phyloP scores from a whole-genome alignment of 176 grass and related monocot genomes.

The Metroxylon sagu region DNA sequence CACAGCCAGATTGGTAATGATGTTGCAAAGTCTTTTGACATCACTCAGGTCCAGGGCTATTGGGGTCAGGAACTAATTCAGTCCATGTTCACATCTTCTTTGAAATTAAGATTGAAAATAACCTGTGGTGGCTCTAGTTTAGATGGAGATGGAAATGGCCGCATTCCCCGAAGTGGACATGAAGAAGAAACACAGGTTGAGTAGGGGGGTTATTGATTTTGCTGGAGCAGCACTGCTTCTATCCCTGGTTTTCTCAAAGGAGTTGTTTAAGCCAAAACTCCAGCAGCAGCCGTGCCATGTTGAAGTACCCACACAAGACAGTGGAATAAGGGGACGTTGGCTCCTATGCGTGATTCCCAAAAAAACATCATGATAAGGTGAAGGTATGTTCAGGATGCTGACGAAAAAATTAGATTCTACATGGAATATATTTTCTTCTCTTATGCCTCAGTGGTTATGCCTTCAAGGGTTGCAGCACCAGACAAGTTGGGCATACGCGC shows the following conservation, averaged over 20 bases:
- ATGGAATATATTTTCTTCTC: background rate
- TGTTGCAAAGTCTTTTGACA: conserved; percentile 61
- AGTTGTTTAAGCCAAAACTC: conserved; percentile 15
- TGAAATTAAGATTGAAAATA: conserved; percentile 74
- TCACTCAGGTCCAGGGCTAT: conserved; percentile 80
- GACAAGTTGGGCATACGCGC: conserved; percentile 55
- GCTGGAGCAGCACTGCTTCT: background rate
- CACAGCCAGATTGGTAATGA: conserved; percentile 46
- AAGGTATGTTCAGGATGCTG: conserved; percentile 58
- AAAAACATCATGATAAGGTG: conserved; percentile 53
- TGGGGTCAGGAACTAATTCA: conserved; percentile 78
- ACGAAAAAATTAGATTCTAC: background rate
- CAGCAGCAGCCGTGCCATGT: conserved; percentile 32
- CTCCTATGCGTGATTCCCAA: conserved; percentile 72
- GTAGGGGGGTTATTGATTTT: background rate
- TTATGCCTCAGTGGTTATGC: conserved; percentile 11
- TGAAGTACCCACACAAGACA: conserved; percentile 77
- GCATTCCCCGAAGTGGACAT: background rate
- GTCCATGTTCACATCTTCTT: conserved; percentile 55
- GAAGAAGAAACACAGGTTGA: conserved; percentile 34
- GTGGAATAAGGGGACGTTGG: conserved; percentile 90
- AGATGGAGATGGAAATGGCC: conserved; percentile 22
- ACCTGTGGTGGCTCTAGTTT: conserved; percentile 29
- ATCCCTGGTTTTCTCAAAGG: conserved; percentile 11
- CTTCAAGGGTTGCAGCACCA: conserved; percentile 40